Evolutionary conservation across 352 stramenopile genomes (phyloP).

Genomic region (Thalassiosira gravida): DNA sequence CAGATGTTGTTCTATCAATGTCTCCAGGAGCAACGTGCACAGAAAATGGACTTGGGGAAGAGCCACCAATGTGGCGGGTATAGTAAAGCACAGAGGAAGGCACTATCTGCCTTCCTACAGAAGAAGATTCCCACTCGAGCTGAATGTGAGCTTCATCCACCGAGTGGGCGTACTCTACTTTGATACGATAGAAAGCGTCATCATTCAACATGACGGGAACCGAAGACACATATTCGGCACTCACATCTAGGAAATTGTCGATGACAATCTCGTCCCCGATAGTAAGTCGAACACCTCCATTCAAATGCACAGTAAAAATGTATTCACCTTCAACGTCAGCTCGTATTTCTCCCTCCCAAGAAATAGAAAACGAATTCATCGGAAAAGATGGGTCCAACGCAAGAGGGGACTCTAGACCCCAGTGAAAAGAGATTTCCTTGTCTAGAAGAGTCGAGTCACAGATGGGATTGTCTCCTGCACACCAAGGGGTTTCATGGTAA

Average conservation of each 20-base stretch:
- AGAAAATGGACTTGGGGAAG: constrained; percentile 63
- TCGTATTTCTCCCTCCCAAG: constrained; percentile 80
- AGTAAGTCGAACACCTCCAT: constrained; percentile 87
- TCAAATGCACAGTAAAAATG: constrained; percentile 87
- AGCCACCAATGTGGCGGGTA: constrained; percentile 65
- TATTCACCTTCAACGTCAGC: constrained; percentile 79
- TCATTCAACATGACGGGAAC: constrained; percentile 32
- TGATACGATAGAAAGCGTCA: constrained; percentile 86
- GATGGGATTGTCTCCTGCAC: constrained; percentile 58
- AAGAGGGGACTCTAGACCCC: constrained; percentile 83
- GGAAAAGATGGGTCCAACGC: constrained; percentile 64
- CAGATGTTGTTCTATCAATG: constrained; percentile 74
- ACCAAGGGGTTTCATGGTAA: constrained; percentile 65
- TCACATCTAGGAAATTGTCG: constrained; percentile 58
- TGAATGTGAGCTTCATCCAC: constrained; percentile 88
- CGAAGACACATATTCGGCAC: constrained; percentile 39
- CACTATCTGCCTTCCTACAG: constrained; percentile 35
- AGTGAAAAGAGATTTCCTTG: constrained; percentile 88
- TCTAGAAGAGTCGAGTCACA: constrained; percentile 88
- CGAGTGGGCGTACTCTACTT: constrained; percentile 88
- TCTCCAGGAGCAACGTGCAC: constrained; percentile 86
- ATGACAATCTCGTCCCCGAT: constrained; percentile 86
- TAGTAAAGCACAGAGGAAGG: constrained; percentile 76
- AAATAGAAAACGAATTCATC: constrained; percentile 85
- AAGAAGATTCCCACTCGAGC: constrained; percentile 84